Percentiles rank a stretch among this genome's conserved stretches.
Conservation (phyloP, 2,329 filamentous ascomycete genomes). For the Colletotrichum nymphaeae region DNA sequence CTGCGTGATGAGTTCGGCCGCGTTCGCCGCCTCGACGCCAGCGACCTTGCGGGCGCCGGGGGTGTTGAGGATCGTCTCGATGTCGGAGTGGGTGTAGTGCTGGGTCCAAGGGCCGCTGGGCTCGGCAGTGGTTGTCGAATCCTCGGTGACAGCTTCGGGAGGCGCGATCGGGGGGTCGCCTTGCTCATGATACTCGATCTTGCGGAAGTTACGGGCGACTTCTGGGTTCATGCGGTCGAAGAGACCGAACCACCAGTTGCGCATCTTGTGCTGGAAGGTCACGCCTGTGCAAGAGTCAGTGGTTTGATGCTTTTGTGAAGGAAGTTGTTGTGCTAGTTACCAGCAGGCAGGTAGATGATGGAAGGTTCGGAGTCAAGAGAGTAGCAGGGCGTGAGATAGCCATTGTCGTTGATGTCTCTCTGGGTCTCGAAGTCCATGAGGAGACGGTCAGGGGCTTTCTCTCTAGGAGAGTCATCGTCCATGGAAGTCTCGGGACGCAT, state of each 20-base stretch:
- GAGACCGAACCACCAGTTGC: constrained; percentile 34
- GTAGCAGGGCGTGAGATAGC: constrained; percentile 33
- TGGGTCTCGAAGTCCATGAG: constrained; percentile 35
- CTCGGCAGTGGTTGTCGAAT: constrained; percentile 6
- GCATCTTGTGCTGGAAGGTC: constrained; percentile 29
- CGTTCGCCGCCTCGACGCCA: constrained; percentile 36
- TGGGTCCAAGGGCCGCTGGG: neutral
- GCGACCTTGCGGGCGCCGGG: constrained; percentile 37
- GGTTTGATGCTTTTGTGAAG: neutral
- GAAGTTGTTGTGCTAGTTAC: neutral
- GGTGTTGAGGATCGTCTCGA: constrained; percentile 38
- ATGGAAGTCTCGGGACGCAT: constrained; percentile 28
- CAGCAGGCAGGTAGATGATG: constrained; percentile 32
- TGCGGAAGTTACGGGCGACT: constrained; percentile 28
- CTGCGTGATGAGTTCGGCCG: constrained; percentile 35
- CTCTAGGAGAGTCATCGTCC: neutral
- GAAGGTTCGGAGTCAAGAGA: constrained; percentile 34
- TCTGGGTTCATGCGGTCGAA: constrained; percentile 37
- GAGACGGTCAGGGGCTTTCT: constrained; percentile 19
- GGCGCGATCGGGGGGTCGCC: constrained; percentile 17
- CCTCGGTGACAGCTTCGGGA: constrained; percentile 15
- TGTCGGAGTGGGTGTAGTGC: constrained; percentile 30
- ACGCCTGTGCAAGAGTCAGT: constrained; percentile 12
- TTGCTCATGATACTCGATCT: constrained; percentile 20
- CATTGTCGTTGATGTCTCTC: constrained; percentile 38